A percentile compares a stretch with the other conserved stretches of the same genome.
Conservation (phyloP, 2,329 filamentous ascomycete species). For the Akanthomyces dipterigenus region DNA sequence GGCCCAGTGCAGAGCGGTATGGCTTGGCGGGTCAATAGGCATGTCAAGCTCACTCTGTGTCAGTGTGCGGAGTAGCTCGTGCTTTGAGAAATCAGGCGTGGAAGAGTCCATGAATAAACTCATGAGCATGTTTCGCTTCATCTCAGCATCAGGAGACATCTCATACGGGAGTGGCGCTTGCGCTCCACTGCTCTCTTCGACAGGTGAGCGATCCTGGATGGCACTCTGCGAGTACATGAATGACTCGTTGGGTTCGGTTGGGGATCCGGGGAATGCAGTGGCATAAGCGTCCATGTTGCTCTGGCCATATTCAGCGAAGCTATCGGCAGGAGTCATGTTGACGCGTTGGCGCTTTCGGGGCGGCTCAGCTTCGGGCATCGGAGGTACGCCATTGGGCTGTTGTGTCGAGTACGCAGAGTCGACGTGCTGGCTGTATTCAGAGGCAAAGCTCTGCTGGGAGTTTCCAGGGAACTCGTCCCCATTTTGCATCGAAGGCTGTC, state of each 20-base stretch:
- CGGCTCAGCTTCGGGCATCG: slow-evolving; percentile 59
- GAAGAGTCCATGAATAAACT: slow-evolving; percentile 73
- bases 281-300: slow-evolving; percentile 39
- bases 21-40: slow-evolving; percentile 80
- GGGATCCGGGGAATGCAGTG: slow-evolving; percentile 57
- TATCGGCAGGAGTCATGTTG: slow-evolving; percentile 47
- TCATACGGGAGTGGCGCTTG: slow-evolving; percentile 59
- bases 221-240: slow-evolving; percentile 58
- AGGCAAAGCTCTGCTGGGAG: slow-evolving; percentile 78
- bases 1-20: slow-evolving; percentile 94
- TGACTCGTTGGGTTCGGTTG: slow-evolving; percentile 74
- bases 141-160: slow-evolving; percentile 59
- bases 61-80: slow-evolving; percentile 70
- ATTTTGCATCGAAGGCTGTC: slow-evolving; percentile 66
- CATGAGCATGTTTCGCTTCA: slow-evolving; percentile 76
- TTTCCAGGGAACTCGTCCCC: slow-evolving; percentile 61
- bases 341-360: slow-evolving; percentile 71
- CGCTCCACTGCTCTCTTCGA: slow-evolving; percentile 49
- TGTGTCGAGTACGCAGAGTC: slow-evolving; percentile 66
- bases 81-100: slow-evolving; percentile 62
- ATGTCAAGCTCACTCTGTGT: slow-evolving; percentile 80
- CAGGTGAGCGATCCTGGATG: slow-evolving; percentile 34
- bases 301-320: slow-evolving; percentile 48
- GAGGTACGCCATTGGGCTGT: slow-evolving; percentile 27
- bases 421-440: slow-evolving; percentile 67